Conservation (phyloP, 805 yeast species). For the Danielia oregonensis region DNA sequence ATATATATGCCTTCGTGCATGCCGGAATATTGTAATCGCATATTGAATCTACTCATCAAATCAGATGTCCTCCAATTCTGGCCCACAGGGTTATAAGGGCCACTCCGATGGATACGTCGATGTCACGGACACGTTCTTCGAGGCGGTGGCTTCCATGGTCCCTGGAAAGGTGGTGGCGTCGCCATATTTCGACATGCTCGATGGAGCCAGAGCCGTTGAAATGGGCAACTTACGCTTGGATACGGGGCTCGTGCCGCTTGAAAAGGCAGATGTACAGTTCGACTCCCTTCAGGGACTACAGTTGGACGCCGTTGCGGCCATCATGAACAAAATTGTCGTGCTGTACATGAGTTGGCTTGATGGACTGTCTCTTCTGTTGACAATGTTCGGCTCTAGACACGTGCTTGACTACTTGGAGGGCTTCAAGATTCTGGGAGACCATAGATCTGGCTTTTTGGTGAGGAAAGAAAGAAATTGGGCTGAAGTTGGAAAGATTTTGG, state of each 20-base stretch:
- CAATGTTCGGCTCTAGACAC: slow-evolving; percentile 71
- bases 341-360: slow-evolving; percentile 69
- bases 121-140: slow-evolving; percentile 51
- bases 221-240: slow-evolving; percentile 69
- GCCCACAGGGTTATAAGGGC: too few relatives aligned
- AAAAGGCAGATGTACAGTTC: slow-evolving; percentile 43
- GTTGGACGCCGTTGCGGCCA: slow-evolving; percentile 42
- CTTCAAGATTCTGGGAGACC: slow-evolving; percentile 22
- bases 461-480: too few relatives aligned
- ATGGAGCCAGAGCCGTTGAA: slow-evolving; percentile 88
- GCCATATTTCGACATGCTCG: slow-evolving; percentile 61
- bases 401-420: slow-evolving; percentile 55
- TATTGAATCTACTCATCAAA: too few relatives aligned
- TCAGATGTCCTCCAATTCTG: too few relatives aligned
- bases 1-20: too few relatives aligned
- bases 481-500: too few relatives aligned
- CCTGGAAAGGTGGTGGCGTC: slow-evolving; percentile 55
- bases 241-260: slow-evolving; percentile 59
- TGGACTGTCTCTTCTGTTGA: slow-evolving; percentile 71
- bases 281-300: slow-evolving; percentile 38
- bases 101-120: slow-evolving; percentile 40
- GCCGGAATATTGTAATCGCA: too few relatives aligned
- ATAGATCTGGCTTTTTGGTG: background rate
- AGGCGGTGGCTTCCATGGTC: slow-evolving; percentile 24
- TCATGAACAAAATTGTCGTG: slow-evolving; percentile 52